Conservation (phyloP, 148 eudicot species). For the Dianthus caryophyllus region DNA sequence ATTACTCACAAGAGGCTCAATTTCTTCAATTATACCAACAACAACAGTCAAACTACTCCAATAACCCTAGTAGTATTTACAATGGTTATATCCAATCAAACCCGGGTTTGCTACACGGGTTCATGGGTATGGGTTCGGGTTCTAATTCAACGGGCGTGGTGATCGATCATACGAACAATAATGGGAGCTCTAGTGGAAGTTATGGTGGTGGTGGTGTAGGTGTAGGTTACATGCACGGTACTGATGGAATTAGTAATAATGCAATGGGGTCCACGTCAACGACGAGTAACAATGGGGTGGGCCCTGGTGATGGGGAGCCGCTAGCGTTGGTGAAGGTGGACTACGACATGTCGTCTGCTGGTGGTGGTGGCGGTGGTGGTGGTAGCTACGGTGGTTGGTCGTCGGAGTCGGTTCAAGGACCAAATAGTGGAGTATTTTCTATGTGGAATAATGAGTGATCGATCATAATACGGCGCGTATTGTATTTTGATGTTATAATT, state of each 20-base stretch:
- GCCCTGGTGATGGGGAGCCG: constrained; percentile 38
- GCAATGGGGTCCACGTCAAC: constrained; percentile 40
- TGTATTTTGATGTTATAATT: no score
- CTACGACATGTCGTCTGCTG: constrained; percentile 56
- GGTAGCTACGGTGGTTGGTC: constrained; percentile 16
- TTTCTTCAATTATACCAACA: constrained; percentile 44
- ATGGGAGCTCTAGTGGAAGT: constrained; percentile 31
- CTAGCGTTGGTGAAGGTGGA: constrained; percentile 66
- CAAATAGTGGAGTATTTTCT: constrained; percentile 10
- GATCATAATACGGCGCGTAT: no score
- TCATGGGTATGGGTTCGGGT: constrained; percentile 54
- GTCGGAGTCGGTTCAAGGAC: constrained; percentile 12
- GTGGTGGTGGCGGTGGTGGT: constrained; percentile 18
- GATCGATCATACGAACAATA: constrained; percentile 33
- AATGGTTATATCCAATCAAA: constrained; percentile 46
- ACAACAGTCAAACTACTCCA: constrained; percentile 39
- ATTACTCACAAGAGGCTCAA: constrained; percentile 39
- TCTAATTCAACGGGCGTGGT: constrained; percentile 32
- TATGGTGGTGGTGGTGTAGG: constrained; percentile 45
- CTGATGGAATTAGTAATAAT: neutral
- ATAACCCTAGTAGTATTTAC: constrained; percentile 24
- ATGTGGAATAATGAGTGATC: constrained; percentile 13
- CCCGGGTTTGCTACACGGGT: constrained; percentile 68
- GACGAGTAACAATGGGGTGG: constrained; percentile 33
- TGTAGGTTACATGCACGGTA: constrained; percentile 30